phyloP scores from a whole-genome alignment of 441 rosid genomes.

The Erodium trifolium region DNA sequence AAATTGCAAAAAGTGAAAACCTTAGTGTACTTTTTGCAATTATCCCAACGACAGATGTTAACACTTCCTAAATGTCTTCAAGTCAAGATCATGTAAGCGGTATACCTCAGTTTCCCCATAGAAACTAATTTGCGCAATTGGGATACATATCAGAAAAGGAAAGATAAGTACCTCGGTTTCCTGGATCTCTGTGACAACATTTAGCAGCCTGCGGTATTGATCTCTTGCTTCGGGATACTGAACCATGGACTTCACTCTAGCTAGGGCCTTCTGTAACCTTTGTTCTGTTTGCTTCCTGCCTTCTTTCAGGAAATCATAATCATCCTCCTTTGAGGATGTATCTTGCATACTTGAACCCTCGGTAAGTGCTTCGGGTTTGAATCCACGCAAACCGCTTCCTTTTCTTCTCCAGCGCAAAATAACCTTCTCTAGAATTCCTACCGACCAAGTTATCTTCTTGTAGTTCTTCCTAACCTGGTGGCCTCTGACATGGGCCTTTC shows the following conservation, averaged over 20 bases:
- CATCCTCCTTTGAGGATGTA: constrained; percentile 48
- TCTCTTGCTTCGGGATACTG: constrained; percentile 84
- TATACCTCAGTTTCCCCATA: neutral
- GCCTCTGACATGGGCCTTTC: constrained; percentile 83
- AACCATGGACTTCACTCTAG: constrained; percentile 87
- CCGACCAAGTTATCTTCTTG: constrained; percentile 68
- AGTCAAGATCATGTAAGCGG: neutral
- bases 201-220: constrained; percentile 66
- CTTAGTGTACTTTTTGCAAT: too few species aligned
- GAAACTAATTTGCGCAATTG: too few species aligned
- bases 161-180: constrained; percentile 51
- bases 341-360: constrained; percentile 36
- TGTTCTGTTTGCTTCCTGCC: constrained; percentile 87
- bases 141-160: neutral
- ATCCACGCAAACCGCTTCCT: constrained; percentile 82
- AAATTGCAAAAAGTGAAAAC: too few species aligned
- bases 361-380: constrained; percentile 48
- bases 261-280: constrained; percentile 67
- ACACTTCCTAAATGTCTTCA: neutral
- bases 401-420: constrained; percentile 87
- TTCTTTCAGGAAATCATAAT: constrained; percentile 69
- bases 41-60: neutral
- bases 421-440: constrained; percentile 76
- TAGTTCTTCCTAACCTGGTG: constrained; percentile 75
- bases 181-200: constrained; percentile 67